Base-by-base conservation (phyloP, 192 early-diverging fungal genomes). In the Geosiphon pyriformis region DNA sequence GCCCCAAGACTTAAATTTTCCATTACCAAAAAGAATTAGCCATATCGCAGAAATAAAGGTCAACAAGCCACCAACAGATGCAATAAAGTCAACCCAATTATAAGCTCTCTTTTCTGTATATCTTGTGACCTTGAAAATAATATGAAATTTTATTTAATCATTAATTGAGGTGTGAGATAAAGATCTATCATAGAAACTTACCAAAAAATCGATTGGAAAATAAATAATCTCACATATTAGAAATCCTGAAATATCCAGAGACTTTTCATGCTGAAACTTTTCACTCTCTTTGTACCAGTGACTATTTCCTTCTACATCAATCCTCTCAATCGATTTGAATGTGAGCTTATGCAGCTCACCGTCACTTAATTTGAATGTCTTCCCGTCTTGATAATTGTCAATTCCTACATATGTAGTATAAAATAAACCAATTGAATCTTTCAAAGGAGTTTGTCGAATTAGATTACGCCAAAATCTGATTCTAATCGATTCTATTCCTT, bases 1-100 rank as follows among this genome's bases (percentile, higher is more conserved):
- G 15, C 73, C 73, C 73, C 73, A 75, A 31, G 69, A 71, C 59
- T 75, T 75, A 67, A 70, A 75, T 32, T 65, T 75, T 22, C 73
- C 73, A 17, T 54, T 67, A 22, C 73, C 73, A 52, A 75, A 75
- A 47, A 75, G 53, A 48, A 75, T 70, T 20, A 70, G 68, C 73
- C 73, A 75, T 0, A 71, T 55, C 2, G 73, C 73, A 0, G 70
- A 25, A 1, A 65, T 69, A 42, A 10, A 42, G 15, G 37, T 42
- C 37, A 42, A 42, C 6, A 42, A 42, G 15, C 37, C 37, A 42
- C 37, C 37, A 42, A 42, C 15, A 6, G 37, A 10, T 10, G 7
- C 37, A 42, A 42, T 42, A 6, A 42, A 15, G 15, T 42, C 37
- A 15, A 42, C 6, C 6, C 15, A 42, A 6, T 6, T 42, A 15